Conservation (phyloP, 2,329 filamentous ascomycete species). For the Elsinoe necatrix region DNA sequence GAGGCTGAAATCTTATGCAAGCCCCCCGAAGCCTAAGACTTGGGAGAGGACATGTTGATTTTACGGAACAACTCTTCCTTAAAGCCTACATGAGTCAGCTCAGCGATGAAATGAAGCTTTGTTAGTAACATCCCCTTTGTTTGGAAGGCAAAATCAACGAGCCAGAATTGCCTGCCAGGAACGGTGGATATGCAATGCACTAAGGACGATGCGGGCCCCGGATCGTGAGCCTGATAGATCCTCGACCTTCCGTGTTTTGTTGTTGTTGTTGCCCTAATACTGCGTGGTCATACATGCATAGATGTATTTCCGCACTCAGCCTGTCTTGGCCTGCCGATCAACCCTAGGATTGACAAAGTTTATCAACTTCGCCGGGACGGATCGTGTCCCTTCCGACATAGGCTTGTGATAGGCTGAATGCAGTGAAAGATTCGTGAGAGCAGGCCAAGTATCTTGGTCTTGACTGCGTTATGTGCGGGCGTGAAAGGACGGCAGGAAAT, state of each 20-base stretch:
- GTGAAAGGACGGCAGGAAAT: neutral
- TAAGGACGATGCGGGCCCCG: neutral
- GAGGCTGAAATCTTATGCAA: neutral
- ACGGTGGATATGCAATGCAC: neutral
- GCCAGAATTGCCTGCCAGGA: neutral
- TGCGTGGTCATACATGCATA: neutral
- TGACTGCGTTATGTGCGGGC: neutral
- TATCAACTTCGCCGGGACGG: neutral
- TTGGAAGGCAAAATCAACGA: neutral
- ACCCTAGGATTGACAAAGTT: neutral
- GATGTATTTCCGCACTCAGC: neutral
- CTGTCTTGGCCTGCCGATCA: neutral
- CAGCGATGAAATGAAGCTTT: constrained; percentile 1
- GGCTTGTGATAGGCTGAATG: neutral
- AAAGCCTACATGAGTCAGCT: constrained; percentile 6
- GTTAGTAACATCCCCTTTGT: neutral
- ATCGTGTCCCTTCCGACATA: neutral
- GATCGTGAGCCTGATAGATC: neutral
- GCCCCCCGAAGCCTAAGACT: neutral
- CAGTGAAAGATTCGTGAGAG: neutral
- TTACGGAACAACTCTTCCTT: neutral
- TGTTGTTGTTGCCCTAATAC: neutral
- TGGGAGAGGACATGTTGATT: neutral
- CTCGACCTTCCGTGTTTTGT: neutral
- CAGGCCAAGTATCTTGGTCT: neutral